Evolutionary conservation across 768 basidiomycete species (phyloP).

Genomic region (Xerocomus brunneocitrinus): DNA sequence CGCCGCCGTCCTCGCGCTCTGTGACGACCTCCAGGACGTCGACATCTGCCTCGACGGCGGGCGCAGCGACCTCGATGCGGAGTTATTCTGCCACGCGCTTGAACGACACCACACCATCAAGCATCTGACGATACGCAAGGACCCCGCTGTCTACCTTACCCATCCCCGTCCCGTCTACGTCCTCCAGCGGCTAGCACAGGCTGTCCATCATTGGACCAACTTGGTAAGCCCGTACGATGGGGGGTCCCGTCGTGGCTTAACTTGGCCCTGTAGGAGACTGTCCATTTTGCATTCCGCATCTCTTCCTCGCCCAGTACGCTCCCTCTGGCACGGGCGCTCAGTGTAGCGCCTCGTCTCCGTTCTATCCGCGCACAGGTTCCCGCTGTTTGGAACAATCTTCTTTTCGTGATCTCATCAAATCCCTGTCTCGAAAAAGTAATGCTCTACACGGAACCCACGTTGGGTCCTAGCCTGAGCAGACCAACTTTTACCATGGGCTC

Average conservation of each 20-base stretch:
- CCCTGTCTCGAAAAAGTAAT: slow-evolving; percentile 45
- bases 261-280: slow-evolving; percentile 40
- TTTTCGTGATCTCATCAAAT: slow-evolving; percentile 48
- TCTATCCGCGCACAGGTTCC: slow-evolving; percentile 52
- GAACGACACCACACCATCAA: slow-evolving; percentile 33
- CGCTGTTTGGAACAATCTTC: slow-evolving; percentile 52
- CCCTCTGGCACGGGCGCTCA: slow-evolving; percentile 34
- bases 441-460: slow-evolving; percentile 25
- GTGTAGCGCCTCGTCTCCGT: slow-evolving; percentile 41
- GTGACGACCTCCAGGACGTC: slow-evolving; percentile 35
- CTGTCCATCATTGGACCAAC: slow-evolving; percentile 39
- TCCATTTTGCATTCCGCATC: slow-evolving; percentile 53
- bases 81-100: slow-evolving; percentile 41
- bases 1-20: slow-evolving; percentile 34
- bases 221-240: slow-evolving; percentile 39
- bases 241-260: neutral
- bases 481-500: neutral
- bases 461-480: slow-evolving; percentile 7
- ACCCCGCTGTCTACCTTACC: slow-evolving; percentile 49
- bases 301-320: slow-evolving; percentile 34
- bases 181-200: slow-evolving; percentile 42
- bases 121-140: slow-evolving; percentile 52
- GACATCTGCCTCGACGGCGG: slow-evolving; percentile 33
- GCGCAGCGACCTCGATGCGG: slow-evolving; percentile 18
- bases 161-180: slow-evolving; percentile 43